phyloP scores from a whole-genome alignment of 768 basidiomycete species.

The Polyporus arcularius region DNA sequence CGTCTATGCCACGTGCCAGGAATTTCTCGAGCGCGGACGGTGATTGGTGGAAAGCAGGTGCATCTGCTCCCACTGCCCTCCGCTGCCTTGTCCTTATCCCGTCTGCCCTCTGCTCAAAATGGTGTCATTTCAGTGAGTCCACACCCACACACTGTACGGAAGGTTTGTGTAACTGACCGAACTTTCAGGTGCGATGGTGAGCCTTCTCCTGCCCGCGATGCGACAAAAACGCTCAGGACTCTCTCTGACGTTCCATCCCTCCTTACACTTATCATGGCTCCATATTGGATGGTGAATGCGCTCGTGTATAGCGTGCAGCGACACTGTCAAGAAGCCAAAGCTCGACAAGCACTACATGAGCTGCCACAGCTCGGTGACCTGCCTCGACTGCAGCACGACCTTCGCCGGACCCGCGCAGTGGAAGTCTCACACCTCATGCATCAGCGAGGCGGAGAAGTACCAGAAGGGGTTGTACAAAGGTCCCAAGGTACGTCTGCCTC shows the following conservation, averaged over 20 bases:
- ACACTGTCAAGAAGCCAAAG: slow-evolving; percentile 93
- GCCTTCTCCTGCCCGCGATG: slow-evolving; percentile 22
- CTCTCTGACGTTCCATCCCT: neutral
- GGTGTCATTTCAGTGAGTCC: slow-evolving; percentile 74
- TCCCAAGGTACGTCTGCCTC: slow-evolving; percentile 48
- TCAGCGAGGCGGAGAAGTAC: slow-evolving; percentile 93
- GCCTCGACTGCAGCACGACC: slow-evolving; percentile 86
- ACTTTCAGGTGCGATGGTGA: slow-evolving; percentile 67
- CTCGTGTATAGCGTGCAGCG: slow-evolving; percentile 60
- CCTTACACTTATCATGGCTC: neutral
- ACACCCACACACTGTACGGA: neutral
- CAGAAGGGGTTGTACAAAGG: slow-evolving; percentile 86
- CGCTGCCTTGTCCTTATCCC: neutral
- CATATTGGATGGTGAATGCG: neutral
- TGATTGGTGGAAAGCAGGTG: slow-evolving; percentile 5
- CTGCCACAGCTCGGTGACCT: slow-evolving; percentile 73
- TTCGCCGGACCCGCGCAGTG: slow-evolving; percentile 77
- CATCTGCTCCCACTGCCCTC: neutral
- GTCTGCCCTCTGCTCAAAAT: slow-evolving; percentile 33
- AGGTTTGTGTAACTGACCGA: neutral
- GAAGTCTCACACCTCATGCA: slow-evolving; percentile 81
- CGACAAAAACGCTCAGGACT: slow-evolving; percentile 10
- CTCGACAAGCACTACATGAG: slow-evolving; percentile 73
- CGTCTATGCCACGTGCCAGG: slow-evolving; percentile 14
- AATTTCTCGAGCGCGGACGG: slow-evolving; percentile 11